These are phyloP conservation scores for Ogataea populi-albae DNA, from an alignment of 805 yeast genomes.

Conservation along the genomic window DNA sequence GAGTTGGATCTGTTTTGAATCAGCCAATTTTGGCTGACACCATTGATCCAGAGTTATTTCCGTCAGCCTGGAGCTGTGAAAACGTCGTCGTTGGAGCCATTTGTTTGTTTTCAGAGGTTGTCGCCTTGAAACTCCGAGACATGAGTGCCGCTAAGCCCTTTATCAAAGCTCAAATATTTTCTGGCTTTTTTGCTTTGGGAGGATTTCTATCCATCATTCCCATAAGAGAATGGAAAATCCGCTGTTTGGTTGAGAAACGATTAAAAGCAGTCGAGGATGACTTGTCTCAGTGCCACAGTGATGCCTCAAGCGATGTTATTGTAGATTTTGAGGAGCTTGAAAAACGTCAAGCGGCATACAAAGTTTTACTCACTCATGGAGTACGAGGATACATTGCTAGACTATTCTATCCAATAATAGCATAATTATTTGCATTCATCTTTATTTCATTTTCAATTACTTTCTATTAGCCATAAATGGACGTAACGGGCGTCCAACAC, in stretches of 20 bases:
- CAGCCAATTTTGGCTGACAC: conserved; percentile 32
- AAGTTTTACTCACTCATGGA: conserved; percentile 15
- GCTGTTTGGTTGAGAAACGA: conserved; percentile 30
- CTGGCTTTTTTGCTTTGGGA: conserved; percentile 51
- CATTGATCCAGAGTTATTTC: conserved; percentile 25
- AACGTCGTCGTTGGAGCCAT: conserved; percentile 30
- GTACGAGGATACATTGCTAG: conserved; percentile 20
- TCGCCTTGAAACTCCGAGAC: conserved; percentile 27
- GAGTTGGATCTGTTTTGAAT: conserved; percentile 37
- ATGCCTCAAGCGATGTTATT: not conserved
- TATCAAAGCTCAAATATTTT: conserved; percentile 57
- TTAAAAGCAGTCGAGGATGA: conserved; percentile 13
- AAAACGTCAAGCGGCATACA: conserved; percentile 17
- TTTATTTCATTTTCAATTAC: conserved; percentile 1
- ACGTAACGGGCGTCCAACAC: conserved; percentile 28
- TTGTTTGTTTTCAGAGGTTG: conserved; percentile 29
- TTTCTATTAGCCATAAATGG: conserved; percentile 15
- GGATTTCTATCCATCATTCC: conserved; percentile 40
- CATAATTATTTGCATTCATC: conserved; percentile 6
- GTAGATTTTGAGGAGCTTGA: conserved; percentile 6
- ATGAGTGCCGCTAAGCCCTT: conserved; percentile 38
- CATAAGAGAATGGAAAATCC: conserved; percentile 51
- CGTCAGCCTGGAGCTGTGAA: conserved; percentile 31
- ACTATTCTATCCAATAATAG: conserved; percentile 23
- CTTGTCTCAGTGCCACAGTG: conserved; percentile 3